Conservation (phyloP, 306 rosid species). For the Quercus bicolor region DNA sequence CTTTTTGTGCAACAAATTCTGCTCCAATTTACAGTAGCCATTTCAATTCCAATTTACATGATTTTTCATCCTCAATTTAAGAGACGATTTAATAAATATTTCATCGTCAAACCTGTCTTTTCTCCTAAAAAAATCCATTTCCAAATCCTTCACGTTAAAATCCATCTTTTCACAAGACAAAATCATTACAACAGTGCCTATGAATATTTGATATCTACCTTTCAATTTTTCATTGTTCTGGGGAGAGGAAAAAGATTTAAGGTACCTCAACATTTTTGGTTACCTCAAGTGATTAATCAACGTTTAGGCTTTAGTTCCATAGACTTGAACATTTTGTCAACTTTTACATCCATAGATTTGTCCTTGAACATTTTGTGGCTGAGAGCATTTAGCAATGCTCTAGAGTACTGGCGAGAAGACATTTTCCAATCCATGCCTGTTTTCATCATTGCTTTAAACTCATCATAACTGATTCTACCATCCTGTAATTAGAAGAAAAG, state of each 20-base stretch:
- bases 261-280: slow-evolving; percentile 5
- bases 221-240: background rate
- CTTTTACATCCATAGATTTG: slow-evolving; percentile 30
- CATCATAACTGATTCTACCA: slow-evolving; percentile 76
- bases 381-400: slow-evolving; percentile 71
- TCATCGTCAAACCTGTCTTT: background rate
- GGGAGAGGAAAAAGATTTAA: slow-evolving; percentile 7
- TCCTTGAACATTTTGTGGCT: slow-evolving; percentile 75
- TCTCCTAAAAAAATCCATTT: slow-evolving; percentile 7
- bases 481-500: slow-evolving; percentile 43
- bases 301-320: background rate
- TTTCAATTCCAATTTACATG: no score
- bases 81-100: background rate
- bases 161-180: slow-evolving; percentile 33
- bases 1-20: no score
- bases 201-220: background rate
- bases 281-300: background rate
- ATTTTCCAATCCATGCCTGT: slow-evolving; percentile 89
- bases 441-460: slow-evolving; percentile 88
- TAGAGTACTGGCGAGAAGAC: slow-evolving; percentile 90
- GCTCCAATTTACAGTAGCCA: no score
- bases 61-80: background rate
- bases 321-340: background rate
- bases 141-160: slow-evolving; percentile 14
- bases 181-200: slow-evolving; percentile 5